Percentiles rank a stretch among this genome's conserved stretches.
Evolutionary conservation across 2,329 filamentous ascomycete species (phyloP).

Genomic region (Hymenoscyphus occultus): DNA sequence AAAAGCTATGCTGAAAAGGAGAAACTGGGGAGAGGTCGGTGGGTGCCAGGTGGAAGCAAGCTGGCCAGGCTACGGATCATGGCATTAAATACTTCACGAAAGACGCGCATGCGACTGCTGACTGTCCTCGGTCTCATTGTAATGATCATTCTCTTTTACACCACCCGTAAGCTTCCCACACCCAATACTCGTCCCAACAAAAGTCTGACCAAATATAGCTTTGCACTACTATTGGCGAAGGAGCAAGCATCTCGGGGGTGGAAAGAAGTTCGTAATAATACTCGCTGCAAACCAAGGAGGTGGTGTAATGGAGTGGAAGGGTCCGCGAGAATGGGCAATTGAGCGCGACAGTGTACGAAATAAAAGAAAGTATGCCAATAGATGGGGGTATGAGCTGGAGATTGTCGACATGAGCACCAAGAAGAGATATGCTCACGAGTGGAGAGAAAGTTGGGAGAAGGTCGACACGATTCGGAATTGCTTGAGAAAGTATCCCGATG

Average conservation of each 20-base stretch:
- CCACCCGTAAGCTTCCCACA: constrained; percentile 59
- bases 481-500: constrained; percentile 89
- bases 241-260: constrained; percentile 71
- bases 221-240: constrained; percentile 63
- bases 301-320: constrained; percentile 99
- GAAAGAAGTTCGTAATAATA: constrained; percentile 89
- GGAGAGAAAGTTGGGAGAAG: constrained; percentile 99
- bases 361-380: constrained; percentile 81
- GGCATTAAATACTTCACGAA: constrained; percentile 56
- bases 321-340: constrained; percentile 94
- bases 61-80: constrained; percentile 47
- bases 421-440: constrained; percentile 97
- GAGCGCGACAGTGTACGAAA: constrained; percentile 95
- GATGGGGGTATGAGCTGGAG: constrained; percentile 94
- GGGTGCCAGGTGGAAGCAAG: constrained; percentile 48
- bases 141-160: constrained; percentile 64
- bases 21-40: constrained; percentile 63
- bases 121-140: constrained; percentile 58
- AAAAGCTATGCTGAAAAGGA: constrained; percentile 69
- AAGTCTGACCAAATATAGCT: constrained; percentile 30
- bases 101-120: constrained; percentile 61
- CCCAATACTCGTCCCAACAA: not conserved
- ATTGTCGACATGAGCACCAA: constrained; percentile 98
- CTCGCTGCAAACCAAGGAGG: constrained; percentile 91
- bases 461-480: constrained; percentile 87